Evolutionary conservation across 2,329 filamentous ascomycete species (phyloP).

Genomic region (Purpureocillium lavendulum): DNA sequence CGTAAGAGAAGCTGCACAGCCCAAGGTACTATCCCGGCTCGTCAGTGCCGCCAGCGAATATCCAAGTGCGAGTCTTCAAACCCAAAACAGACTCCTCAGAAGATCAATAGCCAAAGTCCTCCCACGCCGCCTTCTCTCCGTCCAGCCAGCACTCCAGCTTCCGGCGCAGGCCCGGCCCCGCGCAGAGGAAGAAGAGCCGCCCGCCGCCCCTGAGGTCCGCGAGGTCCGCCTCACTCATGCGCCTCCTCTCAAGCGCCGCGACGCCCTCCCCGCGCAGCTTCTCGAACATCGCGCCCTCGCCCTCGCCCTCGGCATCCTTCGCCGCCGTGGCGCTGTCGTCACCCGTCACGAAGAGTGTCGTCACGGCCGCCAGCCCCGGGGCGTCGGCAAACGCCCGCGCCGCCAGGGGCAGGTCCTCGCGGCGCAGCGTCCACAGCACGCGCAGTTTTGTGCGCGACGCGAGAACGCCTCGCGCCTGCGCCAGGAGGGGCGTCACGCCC

Average conservation of each 20-base stretch:
- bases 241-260: slow-evolving; percentile 22
- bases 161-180: slow-evolving; percentile 31
- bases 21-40: too few relatives aligned
- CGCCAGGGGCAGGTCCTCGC: slow-evolving; percentile 54
- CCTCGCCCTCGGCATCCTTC: slow-evolving; percentile 2
- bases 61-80: too few relatives aligned
- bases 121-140: slow-evolving; percentile 45
- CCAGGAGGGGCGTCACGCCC: slow-evolving; percentile 75
- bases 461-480: slow-evolving; percentile 49
- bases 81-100: too few relatives aligned
- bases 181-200: slow-evolving; percentile 44
- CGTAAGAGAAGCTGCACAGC: too few relatives aligned
- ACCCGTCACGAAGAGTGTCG: slow-evolving; percentile 59
- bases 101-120: slow-evolving; percentile 56
- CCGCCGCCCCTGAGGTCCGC: slow-evolving; percentile 25
- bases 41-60: too few relatives aligned
- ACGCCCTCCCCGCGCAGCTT: slow-evolving; percentile 25
- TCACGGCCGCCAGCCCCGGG: slow-evolving; percentile 39
- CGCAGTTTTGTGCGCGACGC: slow-evolving; percentile 30
- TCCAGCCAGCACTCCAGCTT: slow-evolving; percentile 41
- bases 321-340: slow-evolving; percentile 2
- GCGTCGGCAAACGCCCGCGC: slow-evolving; percentile 47
- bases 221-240: slow-evolving; percentile 35
- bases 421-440: slow-evolving; percentile 61
- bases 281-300: slow-evolving; percentile 15